A percentile compares a stretch with the other conserved stretches of the same genome.
phyloP scores from a whole-genome alignment of 2,329 filamentous ascomycete genomes.

The Amesomyces nigricolor region DNA sequence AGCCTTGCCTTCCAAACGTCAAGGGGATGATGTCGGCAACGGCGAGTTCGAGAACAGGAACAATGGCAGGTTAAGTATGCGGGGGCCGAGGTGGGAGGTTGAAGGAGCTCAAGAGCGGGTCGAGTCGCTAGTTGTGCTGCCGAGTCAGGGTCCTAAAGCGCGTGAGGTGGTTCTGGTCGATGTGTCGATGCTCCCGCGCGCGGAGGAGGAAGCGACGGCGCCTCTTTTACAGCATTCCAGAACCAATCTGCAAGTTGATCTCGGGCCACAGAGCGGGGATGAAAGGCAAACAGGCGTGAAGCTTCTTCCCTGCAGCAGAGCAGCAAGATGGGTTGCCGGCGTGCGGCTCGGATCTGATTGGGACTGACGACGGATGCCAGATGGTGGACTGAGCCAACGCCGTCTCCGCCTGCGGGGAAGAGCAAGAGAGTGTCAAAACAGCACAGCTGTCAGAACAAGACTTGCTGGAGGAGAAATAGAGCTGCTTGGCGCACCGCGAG shows the following conservation, averaged over 20 bases:
- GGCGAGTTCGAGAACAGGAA: too few species aligned
- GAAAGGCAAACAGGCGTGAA: conserved; percentile 8
- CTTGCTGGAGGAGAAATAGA: conserved; percentile 9
- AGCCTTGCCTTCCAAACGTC: too few species aligned
- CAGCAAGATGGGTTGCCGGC: conserved; percentile 16
- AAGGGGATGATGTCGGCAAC: too few species aligned
- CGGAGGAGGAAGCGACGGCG: too few species aligned
- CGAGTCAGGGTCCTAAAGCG: too few species aligned
- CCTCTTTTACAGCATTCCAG: conserved; percentile 2
- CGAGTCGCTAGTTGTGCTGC: too few species aligned
- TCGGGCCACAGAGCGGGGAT: conserved; percentile 4
- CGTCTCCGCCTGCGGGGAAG: conserved; percentile 15
- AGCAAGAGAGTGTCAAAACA: conserved; percentile 11
- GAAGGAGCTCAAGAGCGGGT: too few species aligned
- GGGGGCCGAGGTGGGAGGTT: too few species aligned
- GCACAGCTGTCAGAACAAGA: conserved; percentile 13
- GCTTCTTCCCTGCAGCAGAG: conserved; percentile 15
- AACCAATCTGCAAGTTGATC: not conserved
- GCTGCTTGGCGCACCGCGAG: conserved; percentile 12
- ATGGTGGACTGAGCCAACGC: conserved; percentile 4
- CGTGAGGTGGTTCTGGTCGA: too few species aligned
- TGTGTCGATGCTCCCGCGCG: too few species aligned
- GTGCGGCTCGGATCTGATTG: conserved; percentile 17
- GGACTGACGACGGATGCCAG: conserved; percentile 11
- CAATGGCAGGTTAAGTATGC: too few species aligned